Evolutionary conservation across 208 protist species (phyloP).

Genomic region (Wallacemonas collosoma): DNA sequence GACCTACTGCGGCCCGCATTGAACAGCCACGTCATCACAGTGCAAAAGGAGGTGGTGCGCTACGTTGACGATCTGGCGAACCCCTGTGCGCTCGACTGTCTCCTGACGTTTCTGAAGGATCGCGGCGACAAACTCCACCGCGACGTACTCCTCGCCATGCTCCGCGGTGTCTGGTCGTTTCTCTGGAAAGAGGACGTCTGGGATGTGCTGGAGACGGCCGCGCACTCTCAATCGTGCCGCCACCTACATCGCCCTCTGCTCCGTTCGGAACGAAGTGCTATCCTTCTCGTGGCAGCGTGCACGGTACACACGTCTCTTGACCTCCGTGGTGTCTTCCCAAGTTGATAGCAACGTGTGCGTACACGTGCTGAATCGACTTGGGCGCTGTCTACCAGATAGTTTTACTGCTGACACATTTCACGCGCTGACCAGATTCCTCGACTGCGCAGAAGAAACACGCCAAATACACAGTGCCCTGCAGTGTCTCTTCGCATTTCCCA

Average conservation of each 20-base stretch:
- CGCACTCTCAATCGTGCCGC: constrained; percentile 10
- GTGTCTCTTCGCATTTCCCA: neutral
- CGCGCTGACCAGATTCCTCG: neutral
- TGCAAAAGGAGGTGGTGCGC: constrained; percentile 29
- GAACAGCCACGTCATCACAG: constrained; percentile 12
- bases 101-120: constrained; percentile 20
- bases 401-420: neutral
- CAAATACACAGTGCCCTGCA: neutral
- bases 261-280: constrained; percentile 11
- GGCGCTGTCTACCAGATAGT: neutral
- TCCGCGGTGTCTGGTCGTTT: constrained; percentile 24
- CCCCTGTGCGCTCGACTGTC: constrained; percentile 21
- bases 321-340: constrained; percentile 6
- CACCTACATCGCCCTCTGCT: constrained; percentile 24
- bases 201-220: neutral
- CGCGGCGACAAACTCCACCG: constrained; percentile 21
- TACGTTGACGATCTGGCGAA: constrained; percentile 24
- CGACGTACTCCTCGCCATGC: constrained; percentile 27
- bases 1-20: constrained; percentile 19
- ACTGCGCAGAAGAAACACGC: neutral
- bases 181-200: constrained; percentile 24
- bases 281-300: constrained; percentile 20
- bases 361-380: neutral
- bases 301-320: constrained; percentile 22
- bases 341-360: neutral